Base-by-base conservation (phyloP, 306 rosid species). In the Prosopis cineraria region DNA sequence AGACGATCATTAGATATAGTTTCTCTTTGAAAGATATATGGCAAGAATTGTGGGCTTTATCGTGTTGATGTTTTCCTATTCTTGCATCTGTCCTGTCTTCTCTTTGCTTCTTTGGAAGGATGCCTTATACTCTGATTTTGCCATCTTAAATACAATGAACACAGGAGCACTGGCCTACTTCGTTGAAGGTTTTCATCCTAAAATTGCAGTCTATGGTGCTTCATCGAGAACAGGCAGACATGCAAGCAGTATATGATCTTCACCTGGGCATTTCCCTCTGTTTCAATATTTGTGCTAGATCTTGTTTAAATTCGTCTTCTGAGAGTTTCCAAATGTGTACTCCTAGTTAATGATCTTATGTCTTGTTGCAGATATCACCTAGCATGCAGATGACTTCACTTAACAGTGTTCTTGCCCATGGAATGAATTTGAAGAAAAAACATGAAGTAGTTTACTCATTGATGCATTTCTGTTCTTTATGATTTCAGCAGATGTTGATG, bases 401-500 rank as follows among this genome's bases (percentile, higher is more conserved):
- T 63, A 87, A 84, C 78, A 82, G 84, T 19, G 93, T 95, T 85
- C 91, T 95, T 81, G 67, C 93, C 13, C 97, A 88, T 64, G 98
- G 98, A 81, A 92, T 92, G 98, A 92, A 92, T 85, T 64, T 25
- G 22, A 95, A 95, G 90, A 95, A 95, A 80, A 91, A 75, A 67
- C 98, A 92, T 71, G 97, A 92, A 84, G 97, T 90, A 75, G 72
- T 94, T 81, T 22, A 40, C n/a, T 75, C 64, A 17, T 44, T 78
- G 68, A 70, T 77, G 67, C 30, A 60, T 58, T 78, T 80, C 10
- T 67, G 25, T 67, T 70, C 74, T 55, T 68, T 75, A 66, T 69
- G 36, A 65, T 68, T 43, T 72, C 43, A 25, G 27, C 39, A 63
- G 70, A 69, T 20, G 63, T 70, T 75, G 55, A 33, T 45, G 47